Base-by-base conservation (phyloP, 208 protist species). In the Tritrichomonas musculus region DNA sequence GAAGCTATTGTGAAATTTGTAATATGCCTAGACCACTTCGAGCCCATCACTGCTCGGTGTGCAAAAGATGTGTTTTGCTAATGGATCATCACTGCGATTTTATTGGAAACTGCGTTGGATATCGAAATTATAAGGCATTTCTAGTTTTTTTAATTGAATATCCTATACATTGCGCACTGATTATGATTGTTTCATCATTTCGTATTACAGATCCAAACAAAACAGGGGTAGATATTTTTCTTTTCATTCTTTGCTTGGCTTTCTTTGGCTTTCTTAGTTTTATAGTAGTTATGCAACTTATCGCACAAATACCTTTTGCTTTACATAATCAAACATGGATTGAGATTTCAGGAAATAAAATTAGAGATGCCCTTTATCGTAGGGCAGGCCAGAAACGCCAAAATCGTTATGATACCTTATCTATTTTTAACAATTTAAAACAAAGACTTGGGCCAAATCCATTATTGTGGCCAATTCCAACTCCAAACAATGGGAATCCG, bases 31-130 rank as follows among this genome's bases (percentile, higher is more conserved):
- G 57, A 47, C 88, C 88, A 47, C 57, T 33, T 13, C 49, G 88
- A 13, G 50, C 88, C 4, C 88, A 92, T 72, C 88, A 92, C 27
- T 92, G 88, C 55, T 49, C 33, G 4, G 33, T 36, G 53, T 92
- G 88, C 39, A 73, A 73, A 44, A 64, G 30, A 30, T 92, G 88
- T 92, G 88, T 92, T 53, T 13, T 64, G 17, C 33, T 64, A 9
- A 92, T 44, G 55, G 88, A 92, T 50, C 88, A 92, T 72, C 88
- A 92, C 72, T 92, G 88, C 57, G 36, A 64, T 49, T 92, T 47
- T 44, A 69, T 92, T 47, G 33, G 55, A n/a, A 92, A 92, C 72
- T 92, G 88, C 47, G 55, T 92, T 73, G 88, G 88, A 47, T 64
- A 64, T 49, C 55, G 88, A 50, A 92, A 92, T 50, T 92, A 92